A percentile compares a stretch with the other conserved stretches of the same genome.
Evolutionary conservation across 805 yeast species (phyloP).

Genomic region (Lachancea mirantina): DNA sequence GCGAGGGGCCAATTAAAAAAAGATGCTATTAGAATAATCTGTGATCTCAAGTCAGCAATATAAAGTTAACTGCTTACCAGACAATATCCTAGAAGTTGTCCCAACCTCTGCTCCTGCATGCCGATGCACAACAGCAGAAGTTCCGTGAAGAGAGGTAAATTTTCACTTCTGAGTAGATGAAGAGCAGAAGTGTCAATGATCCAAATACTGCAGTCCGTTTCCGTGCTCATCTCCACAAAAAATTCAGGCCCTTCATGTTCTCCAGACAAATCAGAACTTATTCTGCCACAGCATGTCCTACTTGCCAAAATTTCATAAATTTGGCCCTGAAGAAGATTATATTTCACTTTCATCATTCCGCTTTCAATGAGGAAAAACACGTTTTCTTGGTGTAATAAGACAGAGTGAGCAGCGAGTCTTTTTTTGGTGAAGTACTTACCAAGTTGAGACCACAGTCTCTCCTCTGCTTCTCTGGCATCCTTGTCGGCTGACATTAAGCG

Average conservation of each 20-base stretch:
- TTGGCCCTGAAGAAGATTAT: constrained; percentile 38
- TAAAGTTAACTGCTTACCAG: constrained; percentile 50
- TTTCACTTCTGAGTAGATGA: constrained; percentile 39
- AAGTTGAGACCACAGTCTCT: constrained; percentile 58
- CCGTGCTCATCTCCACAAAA: constrained; percentile 45
- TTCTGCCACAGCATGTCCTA: constrained; percentile 48
- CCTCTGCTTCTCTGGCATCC: constrained; percentile 32
- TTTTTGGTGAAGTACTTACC: constrained; percentile 49
- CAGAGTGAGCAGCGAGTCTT: constrained; percentile 43
- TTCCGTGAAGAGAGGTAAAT: constrained; percentile 55
- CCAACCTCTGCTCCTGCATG: constrained; percentile 63
- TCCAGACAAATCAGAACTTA: constrained; percentile 28
- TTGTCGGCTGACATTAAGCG: constrained; percentile 20
- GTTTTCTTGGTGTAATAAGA: constrained; percentile 28
- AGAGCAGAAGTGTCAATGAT: constrained; percentile 44
- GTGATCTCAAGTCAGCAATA: no score
- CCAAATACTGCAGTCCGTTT: constrained; percentile 65
- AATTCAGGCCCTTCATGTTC: constrained; percentile 33
- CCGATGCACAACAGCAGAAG: constrained; percentile 53
- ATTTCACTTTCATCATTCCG: constrained; percentile 47
- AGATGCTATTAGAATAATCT: no score
- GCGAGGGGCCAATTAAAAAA: no score
- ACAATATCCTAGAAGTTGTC: constrained; percentile 68
- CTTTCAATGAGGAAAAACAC: constrained; percentile 51
- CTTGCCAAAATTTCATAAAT: constrained; percentile 44